phyloP scores from a whole-genome alignment of 2,329 filamentous ascomycete species.

The Fusarium buxicola region DNA sequence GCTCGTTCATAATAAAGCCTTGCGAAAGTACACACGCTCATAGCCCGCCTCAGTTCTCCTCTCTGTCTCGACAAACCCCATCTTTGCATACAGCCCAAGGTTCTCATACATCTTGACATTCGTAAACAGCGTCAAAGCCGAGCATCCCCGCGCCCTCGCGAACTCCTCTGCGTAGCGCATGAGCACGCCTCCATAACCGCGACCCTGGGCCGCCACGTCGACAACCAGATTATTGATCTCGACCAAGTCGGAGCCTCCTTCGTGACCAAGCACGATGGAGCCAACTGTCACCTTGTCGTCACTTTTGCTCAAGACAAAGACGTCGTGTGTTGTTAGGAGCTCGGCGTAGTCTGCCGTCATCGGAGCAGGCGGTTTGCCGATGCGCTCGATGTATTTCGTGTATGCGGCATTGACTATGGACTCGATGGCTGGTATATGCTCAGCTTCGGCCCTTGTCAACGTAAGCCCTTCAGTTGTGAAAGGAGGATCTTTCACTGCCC shows the following conservation, averaged over 20 bases:
- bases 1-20: slow-evolving; percentile 46
- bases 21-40: slow-evolving; percentile 52
- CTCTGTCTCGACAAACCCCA: slow-evolving; percentile 50
- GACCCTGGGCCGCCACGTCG: slow-evolving; percentile 47
- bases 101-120: slow-evolving; percentile 54
- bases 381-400: slow-evolving; percentile 50
- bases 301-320: slow-evolving; percentile 39
- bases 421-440: slow-evolving; percentile 47
- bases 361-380: slow-evolving; percentile 51
- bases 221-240: slow-evolving; percentile 46
- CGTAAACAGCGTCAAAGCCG: slow-evolving; percentile 47
- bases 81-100: slow-evolving; percentile 42
- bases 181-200: slow-evolving; percentile 48
- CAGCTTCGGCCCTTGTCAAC: slow-evolving; percentile 1
- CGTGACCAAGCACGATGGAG: slow-evolving; percentile 44
- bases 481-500: background rate
- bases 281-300: slow-evolving; percentile 38
- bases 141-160: slow-evolving; percentile 38
- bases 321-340: slow-evolving; percentile 43
- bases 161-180: slow-evolving; percentile 48
- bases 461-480: background rate
- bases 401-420: slow-evolving; percentile 48
- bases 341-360: slow-evolving; percentile 51
- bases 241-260: slow-evolving; percentile 31
- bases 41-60: slow-evolving; percentile 48